These are phyloP conservation scores for Postia placenta DNA, from an alignment of 768 basidiomycete species.

Conservation along the genomic window DNA sequence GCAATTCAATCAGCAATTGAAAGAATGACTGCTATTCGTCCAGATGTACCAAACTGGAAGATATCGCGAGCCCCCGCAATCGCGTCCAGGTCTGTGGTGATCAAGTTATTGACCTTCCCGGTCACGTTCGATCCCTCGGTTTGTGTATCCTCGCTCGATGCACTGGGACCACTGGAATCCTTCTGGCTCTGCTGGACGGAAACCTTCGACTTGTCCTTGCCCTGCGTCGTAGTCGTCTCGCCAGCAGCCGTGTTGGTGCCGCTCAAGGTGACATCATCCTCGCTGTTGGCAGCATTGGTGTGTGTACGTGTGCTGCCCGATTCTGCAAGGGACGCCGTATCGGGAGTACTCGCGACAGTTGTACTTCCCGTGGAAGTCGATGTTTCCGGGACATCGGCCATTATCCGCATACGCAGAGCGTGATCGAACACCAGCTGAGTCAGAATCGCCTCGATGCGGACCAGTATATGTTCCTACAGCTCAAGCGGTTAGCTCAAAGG, in stretches of 20 bases:
- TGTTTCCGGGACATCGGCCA: conserved; percentile 20
- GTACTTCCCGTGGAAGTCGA: not conserved
- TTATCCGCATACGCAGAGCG: conserved; percentile 46
- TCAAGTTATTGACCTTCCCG: conserved; percentile 75
- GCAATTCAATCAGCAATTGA: not conserved
- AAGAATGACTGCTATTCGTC: not conserved
- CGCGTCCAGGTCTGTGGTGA: conserved; percentile 50
- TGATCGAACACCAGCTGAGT: conserved; percentile 54
- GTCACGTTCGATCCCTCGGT: conserved; percentile 41
- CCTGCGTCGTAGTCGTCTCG: conserved; percentile 9
- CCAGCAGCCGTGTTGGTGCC: not conserved
- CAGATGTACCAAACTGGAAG: conserved; percentile 11
- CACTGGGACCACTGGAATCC: conserved; percentile 2
- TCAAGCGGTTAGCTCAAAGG: not conserved
- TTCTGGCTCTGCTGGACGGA: conserved; percentile 6
- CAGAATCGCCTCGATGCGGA: conserved; percentile 38
- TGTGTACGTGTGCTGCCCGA: no score
- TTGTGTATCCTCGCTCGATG: conserved; percentile 2
- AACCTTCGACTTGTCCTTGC: conserved; percentile 7
- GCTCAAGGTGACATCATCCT: not conserved
- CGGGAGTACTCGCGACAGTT: conserved; percentile 20
- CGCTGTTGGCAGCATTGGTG: not conserved
- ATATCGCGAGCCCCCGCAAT: conserved; percentile 22
- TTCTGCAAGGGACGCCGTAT: no score
- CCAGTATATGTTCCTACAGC: conserved; percentile 29